Base-by-base conservation (phyloP, 805 yeast genomes). In the Scheffersomyces spartinae region DNA sequence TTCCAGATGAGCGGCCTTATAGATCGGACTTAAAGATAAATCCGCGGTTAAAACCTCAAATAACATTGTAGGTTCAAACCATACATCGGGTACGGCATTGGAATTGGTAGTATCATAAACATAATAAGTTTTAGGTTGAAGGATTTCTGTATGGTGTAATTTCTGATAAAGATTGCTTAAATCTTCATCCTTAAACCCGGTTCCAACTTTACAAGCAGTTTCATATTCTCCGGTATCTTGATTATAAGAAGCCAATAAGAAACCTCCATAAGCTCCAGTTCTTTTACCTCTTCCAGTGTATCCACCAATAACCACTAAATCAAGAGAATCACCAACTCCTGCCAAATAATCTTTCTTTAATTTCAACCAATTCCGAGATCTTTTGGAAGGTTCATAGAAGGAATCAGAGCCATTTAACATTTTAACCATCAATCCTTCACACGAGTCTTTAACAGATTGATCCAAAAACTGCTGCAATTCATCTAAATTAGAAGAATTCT, bases 371-470 rank as follows among this genome's bases (percentile, higher is more conserved):
- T 91, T 86, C 30, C 95, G 64, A 2, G 95, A 82, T 46, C 98
- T 68, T 49, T 88, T 88, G 13, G 94, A 81, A 12, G 98, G 98
- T 53, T 91, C 95, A 47, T 91, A 91, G 27, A 59, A 70, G 3
- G 93, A 77, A 25, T 85, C 95, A 8, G 49, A 49, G 1, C 94
- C 94, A 29, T 80, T 77, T 18, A 88, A 55, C 52, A 83, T 73
- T 47, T 91, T 91, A 21, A 91, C 86, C 98, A 91, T 91, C 26
- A 91, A 63, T 0, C 98, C 98, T 51, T 91, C 98, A 48, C 98
- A 91, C 9, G 84, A 61, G 41, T 81, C 91, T 40, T 78, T 75
- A 13, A 91, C 82, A 2, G 95, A 78, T 45, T 83, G 82, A 47
- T 91, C 97, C 33, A 91, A 61, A 43, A 86, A 91, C 8, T 50